Conservation (phyloP, 75 land plant genomes). For the Picea sitchensis region DNA sequence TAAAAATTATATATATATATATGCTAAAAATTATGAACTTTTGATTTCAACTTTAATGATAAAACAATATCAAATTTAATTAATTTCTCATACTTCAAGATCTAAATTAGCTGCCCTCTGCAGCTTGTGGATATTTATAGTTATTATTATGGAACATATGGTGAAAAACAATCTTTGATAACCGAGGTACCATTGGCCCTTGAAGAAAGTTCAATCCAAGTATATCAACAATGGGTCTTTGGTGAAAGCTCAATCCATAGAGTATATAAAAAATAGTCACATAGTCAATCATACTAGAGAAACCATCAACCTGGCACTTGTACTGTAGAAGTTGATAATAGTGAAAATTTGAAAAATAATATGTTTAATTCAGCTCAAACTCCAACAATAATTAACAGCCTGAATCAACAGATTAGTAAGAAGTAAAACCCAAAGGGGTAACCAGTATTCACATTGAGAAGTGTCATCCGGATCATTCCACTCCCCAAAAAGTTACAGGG, state of each 20-base stretch:
- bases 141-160: slow-evolving; percentile 1
- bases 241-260: background rate
- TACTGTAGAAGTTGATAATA: background rate
- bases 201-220: background rate
- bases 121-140: background rate
- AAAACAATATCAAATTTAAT: no score
- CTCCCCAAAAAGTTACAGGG: background rate
- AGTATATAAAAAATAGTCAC: background rate
- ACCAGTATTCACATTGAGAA: background rate
- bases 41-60: no score
- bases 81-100: no score
- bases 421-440: slow-evolving; percentile 5
- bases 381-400: background rate
- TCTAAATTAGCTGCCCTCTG: background rate
- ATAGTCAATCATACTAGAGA: background rate
- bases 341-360: no score
- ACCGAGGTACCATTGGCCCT: background rate
- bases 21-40: no score
- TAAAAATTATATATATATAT: no score
- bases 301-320: background rate
- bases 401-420: background rate
- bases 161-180: background rate
- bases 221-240: no score
- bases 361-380: background rate
- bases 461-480: background rate